These are phyloP conservation scores for Solidago caesia DNA, from an alignment of 129 eudicot species.

Conservation along the genomic window DNA sequence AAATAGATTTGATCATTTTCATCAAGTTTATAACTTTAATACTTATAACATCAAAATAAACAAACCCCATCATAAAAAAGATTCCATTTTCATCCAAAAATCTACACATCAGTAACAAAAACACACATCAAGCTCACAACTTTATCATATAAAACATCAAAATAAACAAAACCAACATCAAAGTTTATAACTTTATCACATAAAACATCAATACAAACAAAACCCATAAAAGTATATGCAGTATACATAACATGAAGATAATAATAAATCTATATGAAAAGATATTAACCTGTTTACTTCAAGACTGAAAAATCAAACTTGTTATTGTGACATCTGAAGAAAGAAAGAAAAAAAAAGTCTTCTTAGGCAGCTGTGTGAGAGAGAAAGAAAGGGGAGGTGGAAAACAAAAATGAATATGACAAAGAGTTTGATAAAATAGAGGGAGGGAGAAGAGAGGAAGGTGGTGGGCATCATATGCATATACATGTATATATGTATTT, in stretches of 20 bases:
- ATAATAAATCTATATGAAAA: neutral
- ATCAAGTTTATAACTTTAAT: too few relatives aligned
- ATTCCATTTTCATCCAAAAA: slow-evolving; percentile 9
- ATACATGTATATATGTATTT: slow-evolving; percentile 6
- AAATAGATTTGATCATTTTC: too few relatives aligned
- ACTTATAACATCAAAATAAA: neutral
- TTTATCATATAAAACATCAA: neutral
- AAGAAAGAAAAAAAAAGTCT: slow-evolving; percentile 14
- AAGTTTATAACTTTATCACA: too few relatives aligned
- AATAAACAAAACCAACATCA: too few relatives aligned
- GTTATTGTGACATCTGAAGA: slow-evolving; percentile 27
- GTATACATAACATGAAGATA: neutral
- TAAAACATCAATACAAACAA: too few relatives aligned
- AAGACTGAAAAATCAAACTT: slow-evolving; percentile 3
- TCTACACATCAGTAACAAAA: neutral
- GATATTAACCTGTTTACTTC: slow-evolving; percentile 2
- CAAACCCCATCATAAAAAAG: slow-evolving; percentile 1
- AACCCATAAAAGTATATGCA: too few relatives aligned
- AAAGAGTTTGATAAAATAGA: slow-evolving; percentile 17
- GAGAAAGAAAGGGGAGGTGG: slow-evolving; percentile 11
- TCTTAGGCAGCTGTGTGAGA: slow-evolving; percentile 16
- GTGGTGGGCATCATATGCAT: slow-evolving; percentile 29
- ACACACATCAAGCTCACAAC: slow-evolving; percentile 18
- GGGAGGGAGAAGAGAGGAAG: neutral
- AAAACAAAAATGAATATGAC: slow-evolving; percentile 17